These are phyloP conservation scores for Linnemannia hyalina DNA, from an alignment of 192 early-diverging fungal genomes.

Conservation along the genomic window DNA sequence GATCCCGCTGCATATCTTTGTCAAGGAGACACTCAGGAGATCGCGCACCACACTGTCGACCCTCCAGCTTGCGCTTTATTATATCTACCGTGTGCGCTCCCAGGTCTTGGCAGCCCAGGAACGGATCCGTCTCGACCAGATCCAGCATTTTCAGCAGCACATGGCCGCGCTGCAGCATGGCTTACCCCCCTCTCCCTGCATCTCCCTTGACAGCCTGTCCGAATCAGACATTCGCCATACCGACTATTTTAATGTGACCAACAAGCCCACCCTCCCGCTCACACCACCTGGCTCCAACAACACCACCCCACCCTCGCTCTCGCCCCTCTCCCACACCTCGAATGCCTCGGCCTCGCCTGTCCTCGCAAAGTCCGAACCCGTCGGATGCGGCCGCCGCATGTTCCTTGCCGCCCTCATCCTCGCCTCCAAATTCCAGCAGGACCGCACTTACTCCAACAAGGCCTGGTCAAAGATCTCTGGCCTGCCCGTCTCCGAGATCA, in stretches of 20 bases:
- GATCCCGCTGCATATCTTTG: constrained; percentile 65
- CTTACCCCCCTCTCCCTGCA: constrained; percentile 12
- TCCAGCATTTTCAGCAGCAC: constrained; percentile 26
- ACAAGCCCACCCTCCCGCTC: neutral
- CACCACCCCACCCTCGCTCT: constrained; percentile 26
- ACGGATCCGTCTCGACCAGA: constrained; percentile 26
- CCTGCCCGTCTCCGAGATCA: constrained; percentile 78
- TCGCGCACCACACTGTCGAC: constrained; percentile 76
- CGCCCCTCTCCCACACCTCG: constrained; percentile 14
- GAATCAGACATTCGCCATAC: constrained; percentile 9
- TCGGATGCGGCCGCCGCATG: constrained; percentile 79
- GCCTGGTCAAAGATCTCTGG: constrained; percentile 88
- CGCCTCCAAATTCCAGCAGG: constrained; percentile 86
- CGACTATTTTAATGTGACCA: constrained; percentile 21
- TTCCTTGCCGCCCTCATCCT: constrained; percentile 84
- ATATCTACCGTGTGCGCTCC: constrained; percentile 66
- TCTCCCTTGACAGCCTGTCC: constrained; percentile 10
- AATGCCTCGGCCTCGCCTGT: constrained; percentile 28
- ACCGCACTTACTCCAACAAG: constrained; percentile 83
- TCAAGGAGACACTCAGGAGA: constrained; percentile 73
- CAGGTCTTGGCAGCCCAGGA: constrained; percentile 43
- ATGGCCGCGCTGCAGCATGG: constrained; percentile 6
- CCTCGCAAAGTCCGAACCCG: constrained; percentile 55
- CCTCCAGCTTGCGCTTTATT: constrained; percentile 75
- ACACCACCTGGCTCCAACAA: constrained; percentile 19